phyloP scores from a whole-genome alignment of 306 rosid species.

The Lathyrus tuberosus region DNA sequence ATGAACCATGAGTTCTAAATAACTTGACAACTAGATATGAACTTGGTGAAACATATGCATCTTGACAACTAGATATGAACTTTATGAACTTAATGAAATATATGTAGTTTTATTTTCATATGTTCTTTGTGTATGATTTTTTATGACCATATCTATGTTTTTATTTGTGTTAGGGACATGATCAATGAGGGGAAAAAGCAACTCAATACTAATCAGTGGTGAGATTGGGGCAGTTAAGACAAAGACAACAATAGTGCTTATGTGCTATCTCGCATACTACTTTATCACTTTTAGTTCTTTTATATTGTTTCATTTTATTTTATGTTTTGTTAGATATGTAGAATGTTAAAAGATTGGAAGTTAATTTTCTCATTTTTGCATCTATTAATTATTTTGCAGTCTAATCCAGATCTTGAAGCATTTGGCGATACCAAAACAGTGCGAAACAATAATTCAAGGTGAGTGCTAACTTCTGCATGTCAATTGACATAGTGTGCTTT shows the following conservation, averaged over 20 bases:
- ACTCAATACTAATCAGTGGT: conserved; percentile 96
- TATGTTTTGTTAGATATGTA: too few relatives aligned
- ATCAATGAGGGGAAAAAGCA: conserved; percentile 96
- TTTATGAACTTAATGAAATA: conserved; percentile 68
- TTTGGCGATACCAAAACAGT: conserved; percentile 98
- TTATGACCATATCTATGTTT: conserved; percentile 35
- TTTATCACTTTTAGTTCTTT: too few relatives aligned
- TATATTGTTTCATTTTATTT: too few relatives aligned
- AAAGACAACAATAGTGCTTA: conserved; percentile 98
- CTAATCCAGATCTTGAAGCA: conserved; percentile 99
- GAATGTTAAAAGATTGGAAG: too few relatives aligned
- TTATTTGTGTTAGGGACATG: conserved; percentile 71
- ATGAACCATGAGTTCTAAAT: too few relatives aligned
- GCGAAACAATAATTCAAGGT: conserved; percentile 98
- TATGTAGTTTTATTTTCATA: conserved; percentile 17
- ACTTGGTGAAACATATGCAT: conserved; percentile 93
- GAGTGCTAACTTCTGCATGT: conserved; percentile 41
- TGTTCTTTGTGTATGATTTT: conserved; percentile 22
- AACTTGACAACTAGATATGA: conserved; percentile 98
- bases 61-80: conserved; percentile 48
- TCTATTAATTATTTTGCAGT: conserved; percentile 56
- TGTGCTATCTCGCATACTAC: conserved; percentile 96
- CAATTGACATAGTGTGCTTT: conserved; percentile 8
- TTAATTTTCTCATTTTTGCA: conserved; percentile 37
- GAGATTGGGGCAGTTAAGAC: conserved; percentile 99